phyloP scores from a whole-genome alignment of 2,329 filamentous ascomycete genomes.

The Penicillium polonicum region DNA sequence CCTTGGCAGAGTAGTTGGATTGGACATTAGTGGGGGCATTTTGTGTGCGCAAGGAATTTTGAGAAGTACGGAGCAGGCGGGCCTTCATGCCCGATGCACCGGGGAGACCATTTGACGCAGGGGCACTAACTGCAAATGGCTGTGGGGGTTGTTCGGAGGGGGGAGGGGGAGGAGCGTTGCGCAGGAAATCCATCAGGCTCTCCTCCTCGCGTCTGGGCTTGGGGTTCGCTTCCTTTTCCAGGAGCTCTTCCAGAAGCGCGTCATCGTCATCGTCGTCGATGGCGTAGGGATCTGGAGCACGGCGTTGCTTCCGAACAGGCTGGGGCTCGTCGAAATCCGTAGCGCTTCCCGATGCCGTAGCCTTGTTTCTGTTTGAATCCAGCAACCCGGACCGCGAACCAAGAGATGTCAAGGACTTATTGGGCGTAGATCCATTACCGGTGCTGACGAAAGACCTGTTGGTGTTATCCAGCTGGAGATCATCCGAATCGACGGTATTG shows the following conservation, averaged over 20 bases:
- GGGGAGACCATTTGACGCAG: conserved; percentile 13
- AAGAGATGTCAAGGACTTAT: conserved; percentile 58
- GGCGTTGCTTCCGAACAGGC: conserved; percentile 69
- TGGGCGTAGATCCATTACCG: conserved; percentile 53
- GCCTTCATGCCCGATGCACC: conserved; percentile 33
- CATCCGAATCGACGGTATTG: conserved; percentile 81
- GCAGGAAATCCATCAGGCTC: conserved; percentile 50
- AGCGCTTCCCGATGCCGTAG: conserved; percentile 13
- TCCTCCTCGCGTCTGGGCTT: conserved; percentile 45
- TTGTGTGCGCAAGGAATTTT: conserved; percentile 37
- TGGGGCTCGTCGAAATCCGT: conserved; percentile 7
- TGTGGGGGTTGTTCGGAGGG: conserved; percentile 32
- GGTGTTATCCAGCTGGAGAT: conserved; percentile 48
- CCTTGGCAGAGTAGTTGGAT: conserved; percentile 40
- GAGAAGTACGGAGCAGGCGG: conserved; percentile 35
- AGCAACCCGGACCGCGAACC: conserved; percentile 72
- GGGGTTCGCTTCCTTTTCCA: conserved; percentile 17
- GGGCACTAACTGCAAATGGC: conserved; percentile 28
- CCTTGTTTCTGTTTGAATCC: conserved; percentile 37
- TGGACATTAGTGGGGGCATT: conserved; percentile 31
- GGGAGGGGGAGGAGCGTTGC: conserved; percentile 47
- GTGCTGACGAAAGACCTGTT: conserved; percentile 43
- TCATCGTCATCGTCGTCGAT: conserved; percentile 71
- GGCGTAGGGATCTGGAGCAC: conserved; percentile 87
- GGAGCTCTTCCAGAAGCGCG: conserved; percentile 48